A percentile compares a stretch with the other conserved stretches of the same genome.
Evolutionary conservation across 2,329 filamentous ascomycete species (phyloP).

Genomic region (Geosmithia flava): DNA sequence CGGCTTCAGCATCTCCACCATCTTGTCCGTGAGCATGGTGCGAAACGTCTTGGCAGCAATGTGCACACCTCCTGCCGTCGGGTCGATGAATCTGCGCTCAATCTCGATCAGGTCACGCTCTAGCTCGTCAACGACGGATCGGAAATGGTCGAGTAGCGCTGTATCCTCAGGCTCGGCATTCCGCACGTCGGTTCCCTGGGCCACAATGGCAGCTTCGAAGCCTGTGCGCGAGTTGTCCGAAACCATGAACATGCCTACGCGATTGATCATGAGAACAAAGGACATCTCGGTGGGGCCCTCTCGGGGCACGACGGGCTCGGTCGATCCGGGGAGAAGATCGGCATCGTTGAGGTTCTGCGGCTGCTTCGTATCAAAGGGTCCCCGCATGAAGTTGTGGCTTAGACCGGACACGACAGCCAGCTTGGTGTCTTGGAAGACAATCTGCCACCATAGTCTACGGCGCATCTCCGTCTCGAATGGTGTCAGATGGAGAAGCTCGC

Average conservation of each 20-base stretch:
- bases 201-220: conserved; percentile 36
- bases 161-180: conserved; percentile 6
- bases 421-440: conserved; percentile 44
- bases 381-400: conserved; percentile 35
- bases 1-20: conserved; percentile 33
- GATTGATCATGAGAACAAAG: conserved; percentile 37
- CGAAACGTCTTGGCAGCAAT: conserved; percentile 34
- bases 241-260: conserved; percentile 36
- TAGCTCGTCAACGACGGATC: conserved; percentile 25
- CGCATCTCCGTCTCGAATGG: conserved; percentile 57
- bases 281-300: conserved; percentile 51
- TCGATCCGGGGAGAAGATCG: conserved; percentile 41
- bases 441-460: conserved; percentile 55
- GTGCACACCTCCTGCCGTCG: conserved; percentile 38
- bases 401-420: conserved; percentile 46
- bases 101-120: conserved; percentile 29
- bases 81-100: conserved; percentile 37
- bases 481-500: conserved; percentile 38
- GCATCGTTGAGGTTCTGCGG: conserved; percentile 47
- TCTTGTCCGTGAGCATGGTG: conserved; percentile 33
- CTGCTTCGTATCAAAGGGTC: conserved; percentile 42
- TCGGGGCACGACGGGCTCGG: conserved; percentile 34
- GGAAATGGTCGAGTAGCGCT: conserved; percentile 26
- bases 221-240: conserved; percentile 19
- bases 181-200: conserved; percentile 11